Percentiles rank a stretch among this genome's conserved stretches.
phyloP scores from a whole-genome alignment of 1,139 yeast species.

The Geotrichum candidum region DNA sequence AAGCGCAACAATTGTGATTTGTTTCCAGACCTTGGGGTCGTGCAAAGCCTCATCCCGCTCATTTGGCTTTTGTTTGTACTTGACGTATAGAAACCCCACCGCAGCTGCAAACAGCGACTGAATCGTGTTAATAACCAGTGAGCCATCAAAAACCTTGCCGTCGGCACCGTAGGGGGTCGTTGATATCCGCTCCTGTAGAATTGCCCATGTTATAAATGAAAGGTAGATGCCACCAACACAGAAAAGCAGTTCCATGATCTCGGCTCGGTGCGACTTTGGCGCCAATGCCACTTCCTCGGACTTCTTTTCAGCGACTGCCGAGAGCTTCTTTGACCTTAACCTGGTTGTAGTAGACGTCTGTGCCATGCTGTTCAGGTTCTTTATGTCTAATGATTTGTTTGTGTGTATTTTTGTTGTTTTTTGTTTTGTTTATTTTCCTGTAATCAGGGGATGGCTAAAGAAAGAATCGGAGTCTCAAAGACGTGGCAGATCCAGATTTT shows the following conservation, averaged over 20 bases:
- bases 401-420: too few species aligned
- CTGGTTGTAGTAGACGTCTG: not conserved
- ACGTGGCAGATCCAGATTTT: not conserved
- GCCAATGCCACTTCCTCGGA: not conserved
- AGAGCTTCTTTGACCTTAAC: not conserved
- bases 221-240: constrained; percentile 74
- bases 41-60: constrained; percentile 20
- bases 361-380: not conserved
- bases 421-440: not conserved
- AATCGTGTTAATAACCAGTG: constrained; percentile 64
- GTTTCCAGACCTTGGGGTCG: constrained; percentile 31
- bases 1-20: constrained; percentile 58
- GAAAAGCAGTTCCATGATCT: constrained; percentile 34
- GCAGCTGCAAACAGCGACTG: constrained; percentile 70
- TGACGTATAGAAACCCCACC: constrained; percentile 59
- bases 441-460: not conserved
- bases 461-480: not conserved
- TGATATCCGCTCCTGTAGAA: constrained; percentile 81
- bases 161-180: constrained; percentile 69
- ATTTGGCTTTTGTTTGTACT: constrained; percentile 34
- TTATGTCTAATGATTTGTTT: not conserved
- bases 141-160: constrained; percentile 58
- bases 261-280: constrained; percentile 2
- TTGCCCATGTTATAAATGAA: constrained; percentile 85
- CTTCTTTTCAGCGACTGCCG: not conserved